Evolutionary conservation across 768 basidiomycete species (phyloP), one percentile per base, ranked within the genome.

Genomic region (Suillus lakei): DNA sequence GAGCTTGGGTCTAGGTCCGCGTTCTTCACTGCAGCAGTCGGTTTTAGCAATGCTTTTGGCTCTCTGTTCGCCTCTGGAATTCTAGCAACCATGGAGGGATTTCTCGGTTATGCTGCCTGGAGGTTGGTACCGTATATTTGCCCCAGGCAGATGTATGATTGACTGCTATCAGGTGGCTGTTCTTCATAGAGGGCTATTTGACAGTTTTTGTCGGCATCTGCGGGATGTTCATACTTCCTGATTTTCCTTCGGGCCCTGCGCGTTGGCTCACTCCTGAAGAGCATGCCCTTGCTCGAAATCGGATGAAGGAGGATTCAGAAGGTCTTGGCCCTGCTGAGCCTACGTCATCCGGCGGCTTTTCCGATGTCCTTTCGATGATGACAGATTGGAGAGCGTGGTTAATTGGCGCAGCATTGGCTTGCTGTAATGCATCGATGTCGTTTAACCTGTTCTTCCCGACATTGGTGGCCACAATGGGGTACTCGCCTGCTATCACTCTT

Each of bases 381-480:
- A 79, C 78, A 36, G 92, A 94, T 72, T 88, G 88, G 89, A 90
- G 87, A 74, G 90, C 93, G 26, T 94, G 91, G 89, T 90, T 84
- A 84, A 79, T 94, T 53, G 83, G 89, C 21, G 64, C 91, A 26
- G 83, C 87, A 3, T 73, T 90, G 62, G 84, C 84, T 12, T 83
- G 84, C 64, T 81, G 86, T 74, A 51, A 28, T 56, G 64, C 89
- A 30, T 85, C 88, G 4, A 68, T 90, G 30, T 87, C 85, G 2
- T 93, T 93, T 82, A 89, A 89, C 73, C 87, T 87, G 16, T 92
- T 87, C 74, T 92, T 93, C 78, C 91, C 89, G 15, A 91, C 91
- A 0, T 78, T 94, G 62, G 86, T 85, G 39, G 84, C 82, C 23
- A 93, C 92, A 12, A 80, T 94, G 75, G 88, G 88, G 8, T 90